Conservation (phyloP, 352 stramenopile species). For the Globisporangium uncinulatum region DNA sequence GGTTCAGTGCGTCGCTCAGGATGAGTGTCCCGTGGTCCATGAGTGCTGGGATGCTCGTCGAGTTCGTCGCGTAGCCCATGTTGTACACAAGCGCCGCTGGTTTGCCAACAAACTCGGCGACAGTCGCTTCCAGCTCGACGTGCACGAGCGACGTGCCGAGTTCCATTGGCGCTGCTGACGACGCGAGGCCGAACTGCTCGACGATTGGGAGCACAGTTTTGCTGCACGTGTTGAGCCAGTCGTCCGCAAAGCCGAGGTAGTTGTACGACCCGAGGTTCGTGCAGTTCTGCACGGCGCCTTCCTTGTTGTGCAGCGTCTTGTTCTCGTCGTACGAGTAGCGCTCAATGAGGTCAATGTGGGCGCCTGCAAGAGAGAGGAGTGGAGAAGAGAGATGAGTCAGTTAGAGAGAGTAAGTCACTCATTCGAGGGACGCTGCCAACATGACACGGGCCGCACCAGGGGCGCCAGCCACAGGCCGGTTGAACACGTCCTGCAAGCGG, state of each 20-base stretch:
- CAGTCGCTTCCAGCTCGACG: slow-evolving; percentile 74
- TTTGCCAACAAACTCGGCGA: slow-evolving; percentile 96
- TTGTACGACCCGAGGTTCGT: slow-evolving; percentile 96
- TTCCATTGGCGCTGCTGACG: slow-evolving; percentile 22
- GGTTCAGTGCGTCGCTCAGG: slow-evolving; percentile 97
- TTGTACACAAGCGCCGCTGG: slow-evolving; percentile 96
- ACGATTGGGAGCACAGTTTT: slow-evolving; percentile 64
- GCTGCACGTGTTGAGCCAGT: slow-evolving; percentile 90
- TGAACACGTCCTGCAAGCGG: slow-evolving; percentile 74
- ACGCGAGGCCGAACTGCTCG: slow-evolving; percentile 48
- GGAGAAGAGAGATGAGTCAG: not conserved
- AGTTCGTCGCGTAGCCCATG: slow-evolving; percentile 99
- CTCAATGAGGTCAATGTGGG: slow-evolving; percentile 86
- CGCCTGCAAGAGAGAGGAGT: slow-evolving; percentile 10
- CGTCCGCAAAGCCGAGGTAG: slow-evolving; percentile 96
- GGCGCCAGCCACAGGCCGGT: slow-evolving; percentile 23
- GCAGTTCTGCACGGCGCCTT: slow-evolving; percentile 36
- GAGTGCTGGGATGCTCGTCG: slow-evolving; percentile 95
- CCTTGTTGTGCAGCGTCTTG: slow-evolving; percentile 24
- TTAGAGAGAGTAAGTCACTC: not conserved
- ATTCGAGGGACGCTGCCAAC: no score
- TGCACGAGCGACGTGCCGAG: slow-evolving; percentile 72
- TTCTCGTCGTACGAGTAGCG: slow-evolving; percentile 38
- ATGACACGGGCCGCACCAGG: slow-evolving; percentile 17
- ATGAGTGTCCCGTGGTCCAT: slow-evolving; percentile 92